Evolutionary conservation across 352 stramenopile genomes (phyloP), one percentile per base, ranked within the genome.

Genomic region (Plasmopara viticola): DNA sequence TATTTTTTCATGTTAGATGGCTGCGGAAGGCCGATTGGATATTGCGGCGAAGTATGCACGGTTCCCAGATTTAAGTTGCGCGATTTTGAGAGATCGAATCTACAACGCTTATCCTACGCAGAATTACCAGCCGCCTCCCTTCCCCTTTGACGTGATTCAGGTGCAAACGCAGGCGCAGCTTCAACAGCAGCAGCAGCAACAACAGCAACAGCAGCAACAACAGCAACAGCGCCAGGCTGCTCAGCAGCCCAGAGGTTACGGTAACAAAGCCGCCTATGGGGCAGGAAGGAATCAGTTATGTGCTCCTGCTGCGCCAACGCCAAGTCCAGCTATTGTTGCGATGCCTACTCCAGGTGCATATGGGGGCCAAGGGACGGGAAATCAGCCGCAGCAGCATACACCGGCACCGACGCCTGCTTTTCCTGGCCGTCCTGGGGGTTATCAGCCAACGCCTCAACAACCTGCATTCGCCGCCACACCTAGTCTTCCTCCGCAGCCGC

Each of bases 41-140:
- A 90, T 96, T 38, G 95, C 95, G 8, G 75, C 85, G 9, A 97
- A 97, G 55, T 98, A 98, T 48, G 79, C 88, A 42, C 88, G 78
- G 38, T 88, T 90, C 53, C 56, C 68, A 12, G 76, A 90, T 49
- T 58, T 87, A 31, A 86, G 77, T 50, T 92, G 78, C 30, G 73
- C 73, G 30, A 89, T 95, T 44, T 60, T 96, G 33, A 84, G 79
- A 28, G 87, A 96, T 40, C 82, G 86, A 34, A 84, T 96, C 63
- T 95, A 73, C 64, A 86, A 95, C 44, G 86, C 84, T 10, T 78
- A 78, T 14, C 81, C 79, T 12, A 69, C 85, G 17, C 82, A 74
- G 37, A 78, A 82, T 34, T 89, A 87, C 53, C 84, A 90, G 51
- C 78, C 83, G 20, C 83, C 85, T 41, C 78, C 72, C 20, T 94